phyloP scores from a whole-genome alignment of 106 monocot species.

The Platanthera guangdongensis region DNA sequence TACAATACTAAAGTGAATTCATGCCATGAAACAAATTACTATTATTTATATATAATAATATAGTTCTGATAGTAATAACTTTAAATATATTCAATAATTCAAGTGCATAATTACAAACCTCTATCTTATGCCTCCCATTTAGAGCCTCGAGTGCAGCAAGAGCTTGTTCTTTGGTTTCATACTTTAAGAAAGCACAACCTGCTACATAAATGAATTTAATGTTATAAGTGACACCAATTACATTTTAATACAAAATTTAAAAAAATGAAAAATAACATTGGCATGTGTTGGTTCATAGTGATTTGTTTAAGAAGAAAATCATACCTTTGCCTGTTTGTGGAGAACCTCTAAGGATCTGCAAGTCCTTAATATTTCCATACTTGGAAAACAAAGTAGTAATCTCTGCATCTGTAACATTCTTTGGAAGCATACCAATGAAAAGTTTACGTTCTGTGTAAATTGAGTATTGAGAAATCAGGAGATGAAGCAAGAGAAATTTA shows the following conservation, averaged over 20 bases:
- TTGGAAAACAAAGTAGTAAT: slow-evolving; percentile 63
- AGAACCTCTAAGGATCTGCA: slow-evolving; percentile 87
- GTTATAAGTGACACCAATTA: neutral
- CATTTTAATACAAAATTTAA: neutral
- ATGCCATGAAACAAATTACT: neutral
- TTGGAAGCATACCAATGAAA: slow-evolving; percentile 98
- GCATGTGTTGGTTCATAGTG: neutral
- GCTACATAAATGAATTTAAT: slow-evolving; percentile 20
- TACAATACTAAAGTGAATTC: neutral
- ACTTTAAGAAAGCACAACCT: slow-evolving; percentile 97
- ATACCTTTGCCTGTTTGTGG: slow-evolving; percentile 93
- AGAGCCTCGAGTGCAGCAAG: slow-evolving; percentile 79
- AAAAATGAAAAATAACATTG: neutral
- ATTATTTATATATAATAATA: too few species aligned
- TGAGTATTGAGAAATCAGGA: slow-evolving; percentile 6
- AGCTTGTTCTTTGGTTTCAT: slow-evolving; percentile 89
- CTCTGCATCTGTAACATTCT: slow-evolving; percentile 78
- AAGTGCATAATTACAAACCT: slow-evolving; percentile 39
- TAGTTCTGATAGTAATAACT: neutral
- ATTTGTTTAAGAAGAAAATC: slow-evolving; percentile 9
- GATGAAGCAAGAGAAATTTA: neutral
- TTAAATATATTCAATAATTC: neutral
- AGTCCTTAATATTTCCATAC: slow-evolving; percentile 82
- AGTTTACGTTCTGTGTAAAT: slow-evolving; percentile 73
- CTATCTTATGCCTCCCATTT: slow-evolving; percentile 92